These are phyloP conservation scores for Xanthoconium separans DNA, from an alignment of 1,284 basidiomycete genomes.

Conservation along the genomic window DNA sequence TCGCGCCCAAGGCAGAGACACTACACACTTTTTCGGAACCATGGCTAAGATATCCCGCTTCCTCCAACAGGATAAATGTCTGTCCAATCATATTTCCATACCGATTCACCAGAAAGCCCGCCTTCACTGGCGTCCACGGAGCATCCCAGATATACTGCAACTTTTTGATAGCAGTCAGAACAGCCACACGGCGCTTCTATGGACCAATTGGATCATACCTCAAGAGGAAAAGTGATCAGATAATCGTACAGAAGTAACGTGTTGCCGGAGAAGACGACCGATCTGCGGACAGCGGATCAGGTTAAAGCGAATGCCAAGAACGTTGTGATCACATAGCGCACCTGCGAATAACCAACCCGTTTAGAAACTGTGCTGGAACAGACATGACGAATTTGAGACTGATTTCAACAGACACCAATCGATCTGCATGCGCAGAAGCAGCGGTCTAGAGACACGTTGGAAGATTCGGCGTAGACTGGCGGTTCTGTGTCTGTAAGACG, in stretches of 20 bases:
- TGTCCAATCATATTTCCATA: constrained; percentile 16
- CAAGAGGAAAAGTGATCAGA: constrained; percentile 10
- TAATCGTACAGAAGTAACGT: not conserved
- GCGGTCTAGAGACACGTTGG: not conserved
- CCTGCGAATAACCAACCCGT: too few relatives aligned
- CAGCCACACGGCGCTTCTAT: too few relatives aligned
- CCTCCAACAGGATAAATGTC: constrained; percentile 8
- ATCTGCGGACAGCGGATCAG: too few relatives aligned
- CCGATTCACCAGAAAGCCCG: constrained; percentile 14
- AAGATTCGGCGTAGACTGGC: too few relatives aligned
- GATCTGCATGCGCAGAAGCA: not conserved
- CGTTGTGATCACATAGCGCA: too few relatives aligned
- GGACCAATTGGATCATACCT: constrained; percentile 1
- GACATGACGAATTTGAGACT: too few relatives aligned
- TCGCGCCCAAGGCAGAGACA: too few relatives aligned
- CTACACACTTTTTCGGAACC: constrained; percentile 2
- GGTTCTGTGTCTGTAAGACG: too few relatives aligned
- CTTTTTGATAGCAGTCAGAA: constrained; percentile 2
- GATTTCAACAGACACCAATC: not conserved
- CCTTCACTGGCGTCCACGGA: constrained; percentile 9
- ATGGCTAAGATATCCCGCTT: constrained; percentile 1
- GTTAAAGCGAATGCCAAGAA: too few relatives aligned
- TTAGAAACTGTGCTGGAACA: too few relatives aligned
- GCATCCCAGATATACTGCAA: constrained; percentile 12
- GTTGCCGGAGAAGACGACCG: too few relatives aligned